Base-by-base conservation (phyloP, 495 filamentous ascomycete species). In the Bacidia gigantensis region DNA sequence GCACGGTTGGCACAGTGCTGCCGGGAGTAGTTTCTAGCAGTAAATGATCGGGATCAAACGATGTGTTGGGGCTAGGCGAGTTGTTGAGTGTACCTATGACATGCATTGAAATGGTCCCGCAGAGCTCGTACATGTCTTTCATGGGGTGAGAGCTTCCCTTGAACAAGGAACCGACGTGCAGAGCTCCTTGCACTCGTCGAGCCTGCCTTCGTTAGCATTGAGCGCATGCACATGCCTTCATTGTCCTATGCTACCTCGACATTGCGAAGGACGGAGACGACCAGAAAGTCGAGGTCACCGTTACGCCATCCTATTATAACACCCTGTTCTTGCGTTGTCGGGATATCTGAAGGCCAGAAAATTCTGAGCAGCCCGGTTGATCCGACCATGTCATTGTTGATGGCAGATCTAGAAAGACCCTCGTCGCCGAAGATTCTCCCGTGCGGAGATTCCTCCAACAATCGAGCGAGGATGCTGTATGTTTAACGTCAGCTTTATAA, bases 261-360 rank as follows among this genome's bases (percentile, higher is more conserved):
- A 67, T 88, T 84, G 60, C 93, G 85, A 59, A 99, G 66, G 32
- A 96, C 80, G 10, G 88, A 80, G 50, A 96, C 76, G 23, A 97
- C 88, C 59, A 97, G 83, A 26, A 96, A 68, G 68, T 99, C 92
- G 46, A 87, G 69, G 53, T 82, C 83, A 32, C 89, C 95, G 62
- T 99, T 99, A 55, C 85, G 76, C 87, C 89, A 99, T 55, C 92
- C 92, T 18, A 99, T 85, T 53, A 99, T 80, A 43, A 93, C 83
- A 7, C 93, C 93, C 29, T 83, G 76, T 20, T 73, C 69, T 49
- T 80, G 80, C 21, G 76, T 83, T 62, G 81, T 78, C 22, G 81
- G 73, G 35, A 86, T 79, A 71, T 97, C 89, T 54, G 83, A 82
- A 56, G 92, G 92, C 92, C 92, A 99, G 69, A 99, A 97, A 71